Base-by-base conservation (phyloP, 1,284 basidiomycete species). In the Anthracocystis walkeri region DNA sequence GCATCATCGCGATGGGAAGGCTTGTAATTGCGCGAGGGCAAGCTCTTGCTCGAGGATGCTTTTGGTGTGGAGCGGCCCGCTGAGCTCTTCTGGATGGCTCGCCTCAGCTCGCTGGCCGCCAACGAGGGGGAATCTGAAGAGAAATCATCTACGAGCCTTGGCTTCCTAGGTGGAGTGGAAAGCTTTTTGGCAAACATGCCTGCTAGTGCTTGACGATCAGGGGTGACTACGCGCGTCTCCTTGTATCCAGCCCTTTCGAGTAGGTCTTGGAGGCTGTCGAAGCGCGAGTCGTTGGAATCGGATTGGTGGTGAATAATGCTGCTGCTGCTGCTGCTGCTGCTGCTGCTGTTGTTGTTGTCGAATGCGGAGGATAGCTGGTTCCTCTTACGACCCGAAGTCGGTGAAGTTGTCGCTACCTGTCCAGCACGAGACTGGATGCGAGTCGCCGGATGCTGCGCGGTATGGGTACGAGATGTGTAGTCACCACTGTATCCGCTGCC, bases 181-280 rank as follows among this genome's bases (percentile, higher is more conserved):
- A 57, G 50, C 56, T 62, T 65, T 18, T 59, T 63, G 49, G 70
- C 63, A 46, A 65, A 68, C 69, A 73, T 77, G 50, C 42, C 57
- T 40, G 58, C 64, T 6, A 68, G 49, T n/a, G 62, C 54, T 27
- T 65, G 55, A 14, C 63, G 63, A 21, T 73, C 69, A 2, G 82
- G 82, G 0, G 82, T 83, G 63, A 84, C 64, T 35, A 84, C 71
- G 29, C 82, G 71, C n/a, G 81, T 82, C 59, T 84, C 82, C 50
- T 82, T 80, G 76, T 84, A 84, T 12, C 82, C 82, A 3, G 82
- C 81, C 45, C 75, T 54, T 53, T 82, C 78, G 25, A 84, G 75
- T 3, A 84, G 70, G 23, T 82, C 80, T 48, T 83, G 81, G 16
- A 84, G 67, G 53, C 79, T 81, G 44, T 82, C 81, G 57, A 83